phyloP scores from a whole-genome alignment of 177 flowering plant species.

The Telopea speciosissima region DNA sequence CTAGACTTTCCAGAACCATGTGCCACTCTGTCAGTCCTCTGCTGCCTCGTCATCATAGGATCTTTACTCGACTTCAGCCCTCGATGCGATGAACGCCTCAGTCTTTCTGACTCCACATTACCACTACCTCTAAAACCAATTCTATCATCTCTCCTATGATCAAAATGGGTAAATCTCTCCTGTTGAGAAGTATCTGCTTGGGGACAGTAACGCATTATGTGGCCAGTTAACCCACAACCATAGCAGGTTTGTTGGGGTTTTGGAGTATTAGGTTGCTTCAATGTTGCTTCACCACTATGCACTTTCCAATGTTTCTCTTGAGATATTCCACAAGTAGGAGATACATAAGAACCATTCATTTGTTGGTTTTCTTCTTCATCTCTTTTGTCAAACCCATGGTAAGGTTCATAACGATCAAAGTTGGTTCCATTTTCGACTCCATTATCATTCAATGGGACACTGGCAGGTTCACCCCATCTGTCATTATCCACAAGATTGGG shows the following conservation, averaged over 20 bases:
- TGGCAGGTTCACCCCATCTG: constrained; percentile 40
- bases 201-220: constrained; percentile 35
- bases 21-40: constrained; percentile 12
- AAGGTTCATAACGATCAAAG: constrained; percentile 42
- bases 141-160: constrained; percentile 13
- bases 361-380: constrained; percentile 21
- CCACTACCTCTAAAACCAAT: constrained; percentile 15
- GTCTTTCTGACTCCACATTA: constrained; percentile 13
- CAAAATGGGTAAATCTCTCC: constrained; percentile 18
- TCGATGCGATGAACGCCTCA: constrained; percentile 12
- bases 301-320: constrained; percentile 15
- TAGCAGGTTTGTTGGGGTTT: constrained; percentile 26
- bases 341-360: constrained; percentile 16
- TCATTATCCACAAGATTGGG: constrained; percentile 25
- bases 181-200: constrained; percentile 8
- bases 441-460: constrained; percentile 17
- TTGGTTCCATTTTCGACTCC: constrained; percentile 22
- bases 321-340: constrained; percentile 16
- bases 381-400: constrained; percentile 24
- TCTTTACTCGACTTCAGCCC: constrained; percentile 14
- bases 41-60: constrained; percentile 3
- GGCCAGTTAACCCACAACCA: constrained; percentile 37
- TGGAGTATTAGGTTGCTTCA: constrained; percentile 6
- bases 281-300: constrained; percentile 6
- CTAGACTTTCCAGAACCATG: constrained; percentile 15